Conservation (phyloP, 148 eudicot genomes). For the Polygonum aviculare region DNA sequence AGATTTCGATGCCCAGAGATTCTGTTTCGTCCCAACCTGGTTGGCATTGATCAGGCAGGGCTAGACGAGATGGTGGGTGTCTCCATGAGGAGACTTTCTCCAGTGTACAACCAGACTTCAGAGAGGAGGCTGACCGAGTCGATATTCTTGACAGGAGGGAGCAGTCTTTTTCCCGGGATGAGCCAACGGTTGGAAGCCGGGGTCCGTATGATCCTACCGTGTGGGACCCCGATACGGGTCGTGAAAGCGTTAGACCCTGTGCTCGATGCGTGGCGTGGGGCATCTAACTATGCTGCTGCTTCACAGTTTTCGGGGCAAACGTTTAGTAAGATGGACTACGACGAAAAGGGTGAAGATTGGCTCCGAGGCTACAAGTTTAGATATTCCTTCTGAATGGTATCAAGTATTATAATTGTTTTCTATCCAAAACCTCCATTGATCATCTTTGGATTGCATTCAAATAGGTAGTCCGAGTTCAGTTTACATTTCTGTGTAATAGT, state of each 20-base stretch:
- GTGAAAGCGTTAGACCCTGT: slow-evolving; percentile 56
- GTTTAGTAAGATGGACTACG: slow-evolving; percentile 64
- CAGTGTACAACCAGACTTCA: slow-evolving; percentile 28
- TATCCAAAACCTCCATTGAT: neutral
- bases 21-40: slow-evolving; percentile 65
- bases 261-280: slow-evolving; percentile 96
- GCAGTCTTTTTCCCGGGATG: slow-evolving; percentile 70
- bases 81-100: slow-evolving; percentile 52
- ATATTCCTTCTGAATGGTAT: slow-evolving; percentile 29
- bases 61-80: slow-evolving; percentile 89
- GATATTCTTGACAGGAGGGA: slow-evolving; percentile 83
- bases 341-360: slow-evolving; percentile 94
- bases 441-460: no score
- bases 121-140: slow-evolving; percentile 66
- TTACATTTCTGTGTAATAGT: no score
- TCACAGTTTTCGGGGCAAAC: slow-evolving; percentile 48
- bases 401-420: neutral
- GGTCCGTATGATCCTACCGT: slow-evolving; percentile 75
- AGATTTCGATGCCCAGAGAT: slow-evolving; percentile 95
- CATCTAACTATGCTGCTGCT: slow-evolving; percentile 66
- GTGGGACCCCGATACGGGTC: slow-evolving; percentile 69
- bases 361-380: slow-evolving; percentile 62
- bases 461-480: no score
- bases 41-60: slow-evolving; percentile 88
- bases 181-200: slow-evolving; percentile 80